Percentiles rank a stretch among this genome's conserved stretches.
These are phyloP conservation scores for Dothiorella sarmentorum DNA, from an alignment of 2,329 filamentous ascomycete genomes.

Conservation along the genomic window DNA sequence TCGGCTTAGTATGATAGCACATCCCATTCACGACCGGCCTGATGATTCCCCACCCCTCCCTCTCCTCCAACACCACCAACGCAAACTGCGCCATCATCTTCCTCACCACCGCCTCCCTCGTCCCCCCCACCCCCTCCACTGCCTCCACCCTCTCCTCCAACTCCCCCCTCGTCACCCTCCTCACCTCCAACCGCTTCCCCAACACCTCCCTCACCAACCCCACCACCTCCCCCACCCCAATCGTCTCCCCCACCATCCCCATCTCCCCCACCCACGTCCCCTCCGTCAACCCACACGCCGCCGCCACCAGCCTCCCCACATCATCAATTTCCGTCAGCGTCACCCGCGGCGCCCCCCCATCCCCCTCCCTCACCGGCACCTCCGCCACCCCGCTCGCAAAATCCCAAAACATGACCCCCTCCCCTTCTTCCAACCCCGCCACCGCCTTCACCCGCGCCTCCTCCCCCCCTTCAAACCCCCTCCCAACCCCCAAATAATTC, in stretches of 20 bases:
- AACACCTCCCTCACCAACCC: constrained; percentile 19
- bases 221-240: constrained; percentile 27
- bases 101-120: constrained; percentile 22
- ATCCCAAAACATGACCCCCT: constrained; percentile 21
- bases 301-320: constrained; percentile 32
- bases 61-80: constrained; percentile 21
- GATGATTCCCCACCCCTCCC: neutral
- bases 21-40: constrained; percentile 1
- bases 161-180: neutral
- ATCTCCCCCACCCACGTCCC: constrained; percentile 28
- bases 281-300: constrained; percentile 29
- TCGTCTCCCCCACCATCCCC: constrained; percentile 32
- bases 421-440: constrained; percentile 25
- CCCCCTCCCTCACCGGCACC: constrained; percentile 25
- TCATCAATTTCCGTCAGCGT: constrained; percentile 35
- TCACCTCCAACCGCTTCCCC: neutral
- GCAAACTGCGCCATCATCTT: constrained; percentile 18
- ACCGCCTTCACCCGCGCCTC: constrained; percentile 23
- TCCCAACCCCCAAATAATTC: constrained; percentile 35
- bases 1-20: constrained; percentile 17
- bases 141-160: neutral
- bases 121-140: neutral
- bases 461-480: neutral
- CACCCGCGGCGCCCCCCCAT: constrained; percentile 26
- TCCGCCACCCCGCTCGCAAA: constrained; percentile 25